phyloP scores from a whole-genome alignment of 306 rosid genomes.

The Medicago ruthenica region DNA sequence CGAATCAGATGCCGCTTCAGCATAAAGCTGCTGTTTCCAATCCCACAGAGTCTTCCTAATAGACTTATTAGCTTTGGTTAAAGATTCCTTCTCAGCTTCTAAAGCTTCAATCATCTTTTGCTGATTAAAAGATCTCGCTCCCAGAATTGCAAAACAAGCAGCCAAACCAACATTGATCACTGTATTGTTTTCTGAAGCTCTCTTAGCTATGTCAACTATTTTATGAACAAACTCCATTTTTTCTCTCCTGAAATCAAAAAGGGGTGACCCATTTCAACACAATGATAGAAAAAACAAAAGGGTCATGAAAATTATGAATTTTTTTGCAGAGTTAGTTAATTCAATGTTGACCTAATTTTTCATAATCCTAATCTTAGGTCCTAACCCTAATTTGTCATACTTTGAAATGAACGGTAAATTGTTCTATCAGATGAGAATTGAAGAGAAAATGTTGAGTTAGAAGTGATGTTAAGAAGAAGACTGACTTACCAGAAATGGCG shows the following conservation, averaged over 20 bases:
- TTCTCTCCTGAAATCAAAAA: conserved; percentile 33
- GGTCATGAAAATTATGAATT: conserved; percentile 4
- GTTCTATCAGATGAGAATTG: neutral
- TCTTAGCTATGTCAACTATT: conserved; percentile 45
- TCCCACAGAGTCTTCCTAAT: conserved; percentile 73
- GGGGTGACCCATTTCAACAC: neutral
- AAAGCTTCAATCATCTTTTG: conserved; percentile 65
- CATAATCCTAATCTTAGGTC: neutral
- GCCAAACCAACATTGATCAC: conserved; percentile 61
- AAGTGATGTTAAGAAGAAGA: too few species aligned
- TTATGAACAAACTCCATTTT: conserved; percentile 71
- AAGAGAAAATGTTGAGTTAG: neutral
- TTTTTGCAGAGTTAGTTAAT: neutral
- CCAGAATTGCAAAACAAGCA: conserved; percentile 60
- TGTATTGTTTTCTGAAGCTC: conserved; percentile 61
- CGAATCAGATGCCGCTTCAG: conserved; percentile 62
- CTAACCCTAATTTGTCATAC: conserved; percentile 1
- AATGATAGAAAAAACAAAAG: neutral
- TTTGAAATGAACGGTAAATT: neutral
- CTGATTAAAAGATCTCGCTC: conserved; percentile 63
- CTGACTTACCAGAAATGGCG: neutral
- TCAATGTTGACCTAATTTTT: neutral
- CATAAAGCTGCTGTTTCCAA: conserved; percentile 82
- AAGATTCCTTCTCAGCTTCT: conserved; percentile 74
- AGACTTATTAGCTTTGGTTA: conserved; percentile 67